Conservation (phyloP, 2,329 filamentous ascomycete genomes). For the Nigrospora oryzae region DNA sequence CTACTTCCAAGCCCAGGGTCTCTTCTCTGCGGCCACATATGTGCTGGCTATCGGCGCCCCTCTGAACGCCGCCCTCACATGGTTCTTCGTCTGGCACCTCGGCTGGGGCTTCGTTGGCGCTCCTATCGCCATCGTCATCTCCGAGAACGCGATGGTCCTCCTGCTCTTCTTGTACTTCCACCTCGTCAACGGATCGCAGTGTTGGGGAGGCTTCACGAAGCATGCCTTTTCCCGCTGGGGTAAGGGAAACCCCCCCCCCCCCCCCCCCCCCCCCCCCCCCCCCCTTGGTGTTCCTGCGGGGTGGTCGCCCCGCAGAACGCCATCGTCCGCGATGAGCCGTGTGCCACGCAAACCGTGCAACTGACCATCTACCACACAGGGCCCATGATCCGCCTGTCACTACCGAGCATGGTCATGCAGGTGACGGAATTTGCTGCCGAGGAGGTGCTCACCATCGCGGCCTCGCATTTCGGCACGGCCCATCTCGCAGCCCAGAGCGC, state of each 20-base stretch:
- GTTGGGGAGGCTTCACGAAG: conserved; percentile 33
- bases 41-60: conserved; percentile 38
- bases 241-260: not conserved
- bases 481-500: conserved; percentile 33
- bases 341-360: too few species aligned
- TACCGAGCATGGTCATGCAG: conserved; percentile 28
- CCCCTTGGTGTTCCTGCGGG: too few species aligned
- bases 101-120: conserved; percentile 40
- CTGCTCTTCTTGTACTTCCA: conserved; percentile 37
- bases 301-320: too few species aligned
- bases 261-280: too few species aligned
- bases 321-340: too few species aligned
- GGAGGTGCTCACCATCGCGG: conserved; percentile 34
- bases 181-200: conserved; percentile 29
- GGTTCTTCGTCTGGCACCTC: conserved; percentile 33
- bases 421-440: conserved; percentile 33
- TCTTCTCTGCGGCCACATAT: conserved; percentile 39
- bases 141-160: conserved; percentile 37
- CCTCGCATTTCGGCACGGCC: conserved; percentile 32
- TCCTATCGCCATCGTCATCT: conserved; percentile 37
- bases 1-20: conserved; percentile 45
- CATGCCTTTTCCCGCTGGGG: conserved; percentile 27
- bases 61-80: conserved; percentile 38
- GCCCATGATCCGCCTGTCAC: conserved; percentile 27
- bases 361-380: conserved; percentile 3